Conservation (phyloP, 768 basidiomycete genomes). For the Pisolithus albus region DNA sequence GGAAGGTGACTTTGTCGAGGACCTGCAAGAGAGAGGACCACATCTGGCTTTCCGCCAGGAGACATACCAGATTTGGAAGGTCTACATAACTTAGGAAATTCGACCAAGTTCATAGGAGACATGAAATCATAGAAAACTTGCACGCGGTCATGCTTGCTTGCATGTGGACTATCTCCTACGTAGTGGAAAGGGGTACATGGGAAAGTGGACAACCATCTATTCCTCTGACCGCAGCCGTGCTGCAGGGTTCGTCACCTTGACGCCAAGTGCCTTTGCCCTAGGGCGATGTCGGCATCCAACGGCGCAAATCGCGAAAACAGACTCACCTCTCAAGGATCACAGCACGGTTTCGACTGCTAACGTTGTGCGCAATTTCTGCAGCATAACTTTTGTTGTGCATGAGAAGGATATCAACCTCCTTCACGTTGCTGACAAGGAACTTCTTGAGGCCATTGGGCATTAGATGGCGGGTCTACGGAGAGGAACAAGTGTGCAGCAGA, state of each 20-base stretch:
- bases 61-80: not conserved
- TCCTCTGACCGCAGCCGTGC: slow-evolving; percentile 96
- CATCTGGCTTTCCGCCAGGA: not conserved
- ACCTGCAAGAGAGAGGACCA: not conserved
- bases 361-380: slow-evolving; percentile 94
- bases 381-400: slow-evolving; percentile 98
- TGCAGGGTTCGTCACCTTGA: slow-evolving; percentile 92
- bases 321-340: slow-evolving; percentile 77
- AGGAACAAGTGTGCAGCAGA: slow-evolving; percentile 3
- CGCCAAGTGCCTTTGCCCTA: slow-evolving; percentile 77
- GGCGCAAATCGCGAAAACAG: slow-evolving; percentile 4
- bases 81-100: not conserved
- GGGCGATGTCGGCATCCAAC: slow-evolving; percentile 3
- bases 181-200: slow-evolving; percentile 36
- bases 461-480: slow-evolving; percentile 75
- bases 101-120: not conserved
- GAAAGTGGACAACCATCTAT: slow-evolving; percentile 40
- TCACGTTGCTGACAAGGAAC: slow-evolving; percentile 88
- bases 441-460: slow-evolving; percentile 96
- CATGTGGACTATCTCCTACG: slow-evolving; percentile 43
- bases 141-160: slow-evolving; percentile 42
- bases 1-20: not conserved
- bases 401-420: slow-evolving; percentile 89
- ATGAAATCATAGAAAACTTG: slow-evolving; percentile 13
- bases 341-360: slow-evolving; percentile 92